A percentile compares a stretch with the other conserved stretches of the same genome.
Conservation (phyloP, 345 rosid genomes). For the Brassica incana region DNA sequence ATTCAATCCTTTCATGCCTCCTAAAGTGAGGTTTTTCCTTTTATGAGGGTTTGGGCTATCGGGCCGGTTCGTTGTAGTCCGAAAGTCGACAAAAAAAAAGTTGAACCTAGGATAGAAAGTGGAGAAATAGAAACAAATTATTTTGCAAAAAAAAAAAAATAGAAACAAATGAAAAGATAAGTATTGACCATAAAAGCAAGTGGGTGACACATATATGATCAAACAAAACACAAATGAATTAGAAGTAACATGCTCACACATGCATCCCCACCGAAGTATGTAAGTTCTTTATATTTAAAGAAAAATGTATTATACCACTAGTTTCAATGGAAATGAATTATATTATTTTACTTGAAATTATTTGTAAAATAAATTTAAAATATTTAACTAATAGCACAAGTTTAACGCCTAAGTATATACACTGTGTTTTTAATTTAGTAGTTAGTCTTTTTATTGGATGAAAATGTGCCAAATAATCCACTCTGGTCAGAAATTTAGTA, state of each 20-base stretch:
- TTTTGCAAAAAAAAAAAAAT: neutral
- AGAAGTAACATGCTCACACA: slow-evolving; percentile 40
- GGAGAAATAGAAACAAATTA: neutral
- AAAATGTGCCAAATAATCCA: neutral
- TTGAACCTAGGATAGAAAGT: neutral
- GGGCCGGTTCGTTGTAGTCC: no score
- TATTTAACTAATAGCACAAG: neutral
- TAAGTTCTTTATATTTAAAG: neutral
- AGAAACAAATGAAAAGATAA: neutral
- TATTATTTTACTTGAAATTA: neutral
- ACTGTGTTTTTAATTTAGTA: neutral
- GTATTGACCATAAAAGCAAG: slow-evolving; percentile 20
- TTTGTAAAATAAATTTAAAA: neutral
- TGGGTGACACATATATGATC: slow-evolving; percentile 12
- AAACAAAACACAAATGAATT: slow-evolving; percentile 4
- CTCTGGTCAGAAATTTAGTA: neutral
- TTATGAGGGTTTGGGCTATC: no score
- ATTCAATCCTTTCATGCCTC: no score
- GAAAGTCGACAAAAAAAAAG: no score
- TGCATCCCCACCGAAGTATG: slow-evolving; percentile 24
- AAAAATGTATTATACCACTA: neutral
- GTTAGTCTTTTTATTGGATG: neutral
- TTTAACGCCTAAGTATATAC: neutral
- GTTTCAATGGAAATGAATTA: neutral
- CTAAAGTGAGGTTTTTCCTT: no score